Percentiles rank a stretch among this genome's conserved stretches.
Evolutionary conservation across 305 asterid species (phyloP).

Genomic region (Salvia sclarea): DNA sequence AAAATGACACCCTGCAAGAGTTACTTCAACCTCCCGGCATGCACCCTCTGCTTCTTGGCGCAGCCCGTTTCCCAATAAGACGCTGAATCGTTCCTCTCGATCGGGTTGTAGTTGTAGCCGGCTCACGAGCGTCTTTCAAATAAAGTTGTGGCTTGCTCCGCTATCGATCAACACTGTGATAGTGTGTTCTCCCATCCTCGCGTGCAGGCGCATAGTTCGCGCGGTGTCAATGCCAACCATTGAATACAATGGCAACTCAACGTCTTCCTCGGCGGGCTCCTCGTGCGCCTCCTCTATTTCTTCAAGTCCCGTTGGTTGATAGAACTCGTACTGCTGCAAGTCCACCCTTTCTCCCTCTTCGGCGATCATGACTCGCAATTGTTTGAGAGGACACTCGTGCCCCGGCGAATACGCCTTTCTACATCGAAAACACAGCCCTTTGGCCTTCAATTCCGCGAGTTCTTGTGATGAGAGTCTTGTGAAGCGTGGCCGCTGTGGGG

Average conservation of each 20-base stretch:
- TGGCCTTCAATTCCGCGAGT: not conserved
- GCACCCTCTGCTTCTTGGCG: not conserved
- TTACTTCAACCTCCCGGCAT: not conserved
- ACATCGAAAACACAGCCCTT: not conserved
- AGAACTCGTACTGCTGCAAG: not conserved
- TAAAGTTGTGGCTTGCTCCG: no score
- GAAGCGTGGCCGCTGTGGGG: not conserved
- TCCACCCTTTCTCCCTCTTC: not conserved
- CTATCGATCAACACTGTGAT: not conserved
- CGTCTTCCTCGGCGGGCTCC: no score
- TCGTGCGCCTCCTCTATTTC: not conserved
- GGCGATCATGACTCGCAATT: not conserved
- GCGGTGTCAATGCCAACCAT: no score
- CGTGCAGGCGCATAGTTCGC: no score
- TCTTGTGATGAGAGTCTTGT: not conserved
- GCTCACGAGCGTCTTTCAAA: no score
- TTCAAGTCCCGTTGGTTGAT: not conserved
- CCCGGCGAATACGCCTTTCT: not conserved
- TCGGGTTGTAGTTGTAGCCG: no score
- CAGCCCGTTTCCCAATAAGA: no score
- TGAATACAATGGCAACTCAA: no score
- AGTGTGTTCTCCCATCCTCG: not conserved
- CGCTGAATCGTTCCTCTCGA: no score
- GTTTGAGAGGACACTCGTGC: not conserved
- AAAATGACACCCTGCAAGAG: not conserved